Percentiles rank a stretch among this genome's conserved stretches.
phyloP scores from a whole-genome alignment of 2,329 filamentous ascomycete genomes.

The Talaromyces piceae region DNA sequence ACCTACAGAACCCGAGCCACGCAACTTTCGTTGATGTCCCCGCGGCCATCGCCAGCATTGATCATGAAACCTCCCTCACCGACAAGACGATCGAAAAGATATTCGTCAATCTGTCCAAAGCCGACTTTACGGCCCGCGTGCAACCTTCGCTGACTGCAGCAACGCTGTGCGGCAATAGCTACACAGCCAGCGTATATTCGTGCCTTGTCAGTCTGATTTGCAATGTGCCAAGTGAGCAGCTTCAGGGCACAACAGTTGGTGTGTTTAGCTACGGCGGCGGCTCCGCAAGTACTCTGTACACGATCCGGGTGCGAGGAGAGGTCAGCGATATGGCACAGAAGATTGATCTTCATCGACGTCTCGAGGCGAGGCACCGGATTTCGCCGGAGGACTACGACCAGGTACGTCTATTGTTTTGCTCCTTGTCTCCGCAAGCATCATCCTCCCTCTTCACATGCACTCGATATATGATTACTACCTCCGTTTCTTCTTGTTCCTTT shows the following conservation, averaged over 20 bases:
- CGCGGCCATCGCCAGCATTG: slow-evolving; percentile 66
- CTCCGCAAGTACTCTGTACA: slow-evolving; percentile 66
- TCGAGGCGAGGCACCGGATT: slow-evolving; percentile 59
- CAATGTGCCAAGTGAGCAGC: slow-evolving; percentile 52
- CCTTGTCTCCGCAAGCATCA: too few relatives aligned
- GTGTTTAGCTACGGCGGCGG: slow-evolving; percentile 75
- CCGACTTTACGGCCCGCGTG: slow-evolving; percentile 72
- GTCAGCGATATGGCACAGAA: slow-evolving; percentile 60
- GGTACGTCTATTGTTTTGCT: neutral
- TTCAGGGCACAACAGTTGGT: slow-evolving; percentile 57
- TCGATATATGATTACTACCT: too few relatives aligned
- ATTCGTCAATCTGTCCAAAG: slow-evolving; percentile 77
- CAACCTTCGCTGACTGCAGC: slow-evolving; percentile 65
- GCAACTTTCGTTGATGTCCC: slow-evolving; percentile 66
- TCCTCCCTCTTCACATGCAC: neutral
- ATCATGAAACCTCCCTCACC: slow-evolving; percentile 68
- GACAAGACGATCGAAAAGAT: slow-evolving; percentile 82
- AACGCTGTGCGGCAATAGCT: slow-evolving; percentile 64
- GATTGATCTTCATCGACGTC: slow-evolving; percentile 61
- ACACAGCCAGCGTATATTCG: slow-evolving; percentile 53
- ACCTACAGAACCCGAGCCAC: slow-evolving; percentile 60
- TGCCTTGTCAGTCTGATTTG: slow-evolving; percentile 54
- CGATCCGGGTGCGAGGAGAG: slow-evolving; percentile 57
- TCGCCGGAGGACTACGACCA: slow-evolving; percentile 63
- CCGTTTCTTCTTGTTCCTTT: too few relatives aligned